Conservation (phyloP, 1,284 basidiomycete species). For the Tranzscheliella williamsii region DNA sequence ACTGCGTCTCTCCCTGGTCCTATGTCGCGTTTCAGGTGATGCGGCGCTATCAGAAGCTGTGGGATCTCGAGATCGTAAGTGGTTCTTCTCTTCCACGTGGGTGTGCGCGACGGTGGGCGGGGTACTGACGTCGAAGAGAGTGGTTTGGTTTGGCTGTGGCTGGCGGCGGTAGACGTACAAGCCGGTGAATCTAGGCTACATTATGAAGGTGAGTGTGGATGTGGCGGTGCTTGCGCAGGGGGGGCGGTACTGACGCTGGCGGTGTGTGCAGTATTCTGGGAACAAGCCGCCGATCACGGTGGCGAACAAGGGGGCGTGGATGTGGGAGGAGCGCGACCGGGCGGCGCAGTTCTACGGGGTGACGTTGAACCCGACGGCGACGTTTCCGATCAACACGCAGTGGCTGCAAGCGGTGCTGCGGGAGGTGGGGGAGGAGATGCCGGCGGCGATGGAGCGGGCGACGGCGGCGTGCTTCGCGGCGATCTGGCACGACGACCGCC, state of each 20-base stretch:
- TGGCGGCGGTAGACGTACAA: slow-evolving; percentile 36
- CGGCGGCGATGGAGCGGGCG: slow-evolving; percentile 9
- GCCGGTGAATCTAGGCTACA: slow-evolving; percentile 51
- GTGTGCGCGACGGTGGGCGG: too few species aligned
- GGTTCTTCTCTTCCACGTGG: background rate
- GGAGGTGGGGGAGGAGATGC: slow-evolving; percentile 6
- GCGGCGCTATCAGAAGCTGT: slow-evolving; percentile 38
- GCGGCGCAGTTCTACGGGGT: slow-evolving; percentile 48
- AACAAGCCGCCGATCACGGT: slow-evolving; percentile 56
- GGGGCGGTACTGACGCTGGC: too few species aligned
- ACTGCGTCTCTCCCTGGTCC: slow-evolving; percentile 57
- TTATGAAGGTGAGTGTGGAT: slow-evolving; percentile 49
- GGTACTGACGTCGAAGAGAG: too few species aligned
- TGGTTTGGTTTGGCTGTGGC: too few species aligned
- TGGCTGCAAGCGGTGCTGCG: slow-evolving; percentile 39
- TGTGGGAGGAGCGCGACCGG: slow-evolving; percentile 38
- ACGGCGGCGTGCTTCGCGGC: slow-evolving; percentile 33
- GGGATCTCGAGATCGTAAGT: slow-evolving; percentile 44
- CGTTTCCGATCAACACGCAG: slow-evolving; percentile 54
- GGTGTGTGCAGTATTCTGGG: slow-evolving; percentile 25
- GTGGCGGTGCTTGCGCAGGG: background rate
- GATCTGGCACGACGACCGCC: slow-evolving; percentile 41
- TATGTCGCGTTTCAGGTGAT: slow-evolving; percentile 49
- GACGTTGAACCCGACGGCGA: slow-evolving; percentile 33
- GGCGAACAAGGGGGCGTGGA: slow-evolving; percentile 51